Base-by-base conservation (phyloP, 495 filamentous ascomycete genomes). In the Penicillium arizonense region DNA sequence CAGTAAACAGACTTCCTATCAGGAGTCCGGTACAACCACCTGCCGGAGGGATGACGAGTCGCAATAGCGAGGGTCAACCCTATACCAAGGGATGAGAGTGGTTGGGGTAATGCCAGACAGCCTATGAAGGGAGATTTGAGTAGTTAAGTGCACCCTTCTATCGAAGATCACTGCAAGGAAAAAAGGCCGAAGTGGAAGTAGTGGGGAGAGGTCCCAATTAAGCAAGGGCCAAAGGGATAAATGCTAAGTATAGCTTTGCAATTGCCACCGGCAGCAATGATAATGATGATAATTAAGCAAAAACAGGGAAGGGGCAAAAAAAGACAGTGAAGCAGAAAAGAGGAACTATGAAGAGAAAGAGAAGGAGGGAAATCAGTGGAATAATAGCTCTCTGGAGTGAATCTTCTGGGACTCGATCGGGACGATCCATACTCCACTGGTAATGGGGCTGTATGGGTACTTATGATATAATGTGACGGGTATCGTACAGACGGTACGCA, bases 101-200 rank as follows among this genome's bases (percentile, higher is more conserved):
- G 50, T 44, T 50, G 47, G 47, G 32, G 30, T 28, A 56, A 46
- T 58, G 36, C 20, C 14, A 26, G 28, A 47, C 30, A 38, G 43
- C 41, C 50, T 48, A 42, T 53, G 53, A 58, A 61, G 52, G 50
- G 39, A 51, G 40, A 39, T 44, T 20, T 33, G 44, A 28, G 42
- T 43, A 57, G 43, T 23, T 46, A 50, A 59, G 46, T 47, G 38
- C 47, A 43, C 42, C 61, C 44, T 64, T 50, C 51, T 34, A 50
- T 50, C 44, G 50, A 63, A 54, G 54, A 55, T 66, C 52, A 61
- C 56, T 65, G 71, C 69, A 74, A 74, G 70, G 70, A 71, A 55
- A 40, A 49, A 59, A 49, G 39, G 48, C 34, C 47, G 28, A 30
- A 30, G 28, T 9, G 28, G 28, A 30, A 30, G 28, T 30, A 30